Conservation (phyloP, 1,139 yeast genomes). For the Kodamaea suecica region DNA sequence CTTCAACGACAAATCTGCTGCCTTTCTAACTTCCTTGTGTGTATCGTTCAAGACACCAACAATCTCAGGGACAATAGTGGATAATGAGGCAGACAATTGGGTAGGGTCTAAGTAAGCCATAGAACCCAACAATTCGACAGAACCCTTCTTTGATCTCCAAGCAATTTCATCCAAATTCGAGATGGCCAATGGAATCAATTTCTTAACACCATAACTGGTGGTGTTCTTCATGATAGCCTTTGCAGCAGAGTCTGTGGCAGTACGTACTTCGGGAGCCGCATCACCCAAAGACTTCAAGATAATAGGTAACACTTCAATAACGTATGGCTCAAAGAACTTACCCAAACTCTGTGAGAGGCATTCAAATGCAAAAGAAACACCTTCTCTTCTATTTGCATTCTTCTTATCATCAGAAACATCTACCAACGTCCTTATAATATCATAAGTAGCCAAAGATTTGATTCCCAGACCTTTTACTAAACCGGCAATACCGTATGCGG, state of each 20-base stretch:
- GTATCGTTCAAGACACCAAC: slow-evolving; percentile 93
- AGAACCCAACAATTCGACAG: slow-evolving; percentile 92
- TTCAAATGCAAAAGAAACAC: slow-evolving; percentile 85
- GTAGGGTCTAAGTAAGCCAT: slow-evolving; percentile 98
- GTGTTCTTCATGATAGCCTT: slow-evolving; percentile 86
- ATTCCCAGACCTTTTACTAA: slow-evolving; percentile 88
- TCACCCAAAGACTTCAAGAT: slow-evolving; percentile 84
- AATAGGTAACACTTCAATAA: slow-evolving; percentile 80
- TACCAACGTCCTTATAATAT: slow-evolving; percentile 69
- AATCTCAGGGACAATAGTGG: slow-evolving; percentile 90
- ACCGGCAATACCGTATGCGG: slow-evolving; percentile 96
- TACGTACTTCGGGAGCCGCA: slow-evolving; percentile 76
- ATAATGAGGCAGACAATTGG: slow-evolving; percentile 84
- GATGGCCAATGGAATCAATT: slow-evolving; percentile 86
- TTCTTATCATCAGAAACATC: slow-evolving; percentile 89
- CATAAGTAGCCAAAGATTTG: slow-evolving; percentile 67
- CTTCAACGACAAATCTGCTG: slow-evolving; percentile 86
- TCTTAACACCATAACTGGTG: slow-evolving; percentile 88
- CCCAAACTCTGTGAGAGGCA: slow-evolving; percentile 77
- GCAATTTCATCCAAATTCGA: slow-evolving; percentile 83
- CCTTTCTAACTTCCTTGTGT: slow-evolving; percentile 93
- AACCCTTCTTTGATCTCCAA: slow-evolving; percentile 97
- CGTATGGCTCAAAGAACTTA: slow-evolving; percentile 86
- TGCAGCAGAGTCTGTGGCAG: slow-evolving; percentile 85
- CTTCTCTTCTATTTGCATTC: slow-evolving; percentile 72